Conservation (phyloP, 805 yeast genomes). For the Osmozyma mogii region DNA sequence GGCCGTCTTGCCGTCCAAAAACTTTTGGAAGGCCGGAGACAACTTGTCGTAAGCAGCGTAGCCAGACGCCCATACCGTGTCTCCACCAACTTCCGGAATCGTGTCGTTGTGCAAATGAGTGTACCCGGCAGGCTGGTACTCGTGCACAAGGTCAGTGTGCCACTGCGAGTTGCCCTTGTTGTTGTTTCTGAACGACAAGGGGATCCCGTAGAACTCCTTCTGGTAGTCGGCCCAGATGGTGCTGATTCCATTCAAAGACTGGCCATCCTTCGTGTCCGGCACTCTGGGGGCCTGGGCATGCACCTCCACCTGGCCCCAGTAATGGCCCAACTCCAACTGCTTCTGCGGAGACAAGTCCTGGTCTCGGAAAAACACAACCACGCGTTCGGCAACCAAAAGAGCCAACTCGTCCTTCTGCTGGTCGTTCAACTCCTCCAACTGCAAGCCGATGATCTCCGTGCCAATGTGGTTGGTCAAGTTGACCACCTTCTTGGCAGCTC, state of each 20-base stretch:
- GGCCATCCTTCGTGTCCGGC: slow-evolving; percentile 11
- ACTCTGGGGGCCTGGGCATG: slow-evolving; percentile 22
- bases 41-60: slow-evolving; percentile 51
- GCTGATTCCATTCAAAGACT: slow-evolving; percentile 17
- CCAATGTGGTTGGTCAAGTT: slow-evolving; percentile 25
- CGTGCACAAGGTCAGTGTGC: slow-evolving; percentile 51
- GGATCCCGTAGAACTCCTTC: slow-evolving; percentile 14
- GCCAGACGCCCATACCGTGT: slow-evolving; percentile 51
- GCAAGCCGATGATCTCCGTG: slow-evolving; percentile 24
- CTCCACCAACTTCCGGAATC: slow-evolving; percentile 46
- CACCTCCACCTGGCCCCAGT: slow-evolving; percentile 24
- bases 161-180: slow-evolving; percentile 14
- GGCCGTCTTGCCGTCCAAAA: slow-evolving; percentile 47
- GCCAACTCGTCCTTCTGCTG: slow-evolving; percentile 25
- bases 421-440: slow-evolving; percentile 20
- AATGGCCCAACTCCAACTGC: slow-evolving; percentile 23
- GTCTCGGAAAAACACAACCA: slow-evolving; percentile 23
- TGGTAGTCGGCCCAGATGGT: slow-evolving; percentile 26
- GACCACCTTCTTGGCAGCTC: slow-evolving; percentile 23
- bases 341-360: slow-evolving; percentile 24
- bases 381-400: slow-evolving; percentile 22
- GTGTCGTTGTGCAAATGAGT: slow-evolving; percentile 48
- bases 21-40: slow-evolving; percentile 42
- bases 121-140: slow-evolving; percentile 48
- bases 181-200: slow-evolving; percentile 21